Base-by-base conservation (phyloP, 164 flowering plant species). In the Dillenia suffruticosa region DNA sequence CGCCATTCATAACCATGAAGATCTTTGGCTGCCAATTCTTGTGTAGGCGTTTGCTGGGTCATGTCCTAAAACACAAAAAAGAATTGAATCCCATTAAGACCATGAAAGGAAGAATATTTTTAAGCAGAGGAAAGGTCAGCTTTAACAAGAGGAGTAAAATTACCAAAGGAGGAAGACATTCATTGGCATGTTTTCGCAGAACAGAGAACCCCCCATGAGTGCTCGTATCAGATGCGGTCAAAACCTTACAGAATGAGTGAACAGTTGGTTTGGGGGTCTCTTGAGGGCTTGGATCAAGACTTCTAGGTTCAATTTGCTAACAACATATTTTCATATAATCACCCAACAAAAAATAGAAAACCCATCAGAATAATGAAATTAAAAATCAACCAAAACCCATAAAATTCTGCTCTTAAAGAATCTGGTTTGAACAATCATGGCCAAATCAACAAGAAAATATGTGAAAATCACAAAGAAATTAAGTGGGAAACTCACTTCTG, bases 1-100 rank as follows among this genome's bases (percentile, higher is more conserved):
- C 80, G 74, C 96, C 96, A 89, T 51, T 83, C 88, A 59, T 68
- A 76, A n/a, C 92, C 92, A 70, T 86, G 96, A 57, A 89, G 86
- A 80, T 89, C 96, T 76, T 74, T 83, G 22, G 96, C 92, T 44
- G 73, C 79, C 65, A 89, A 69, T 63, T 89, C 96, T 74, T 89
- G 96, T 12, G 90, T 85, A 12, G 96, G 96, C 22, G 81, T 82
- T 32, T 63, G 58, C 72, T 83, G 96, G 53, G 66, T 73, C 90
- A 83, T 83, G 71, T 86, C 96, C 96, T 89, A 59, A 65, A 62
- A 54, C 43, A 54, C 54, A 14, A 47, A 65, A 65, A 13, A 15
- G 16, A 12, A 13, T 19, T 12, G 17, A n/a, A 7, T 15, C 55
- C 17, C 10, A 52, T 8, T n/a, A 52, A n/a, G 19, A 52, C 10